A percentile compares a stretch with the other conserved stretches of the same genome.
phyloP scores from a whole-genome alignment of 345 rosid genomes.

The Mangifera indica region DNA sequence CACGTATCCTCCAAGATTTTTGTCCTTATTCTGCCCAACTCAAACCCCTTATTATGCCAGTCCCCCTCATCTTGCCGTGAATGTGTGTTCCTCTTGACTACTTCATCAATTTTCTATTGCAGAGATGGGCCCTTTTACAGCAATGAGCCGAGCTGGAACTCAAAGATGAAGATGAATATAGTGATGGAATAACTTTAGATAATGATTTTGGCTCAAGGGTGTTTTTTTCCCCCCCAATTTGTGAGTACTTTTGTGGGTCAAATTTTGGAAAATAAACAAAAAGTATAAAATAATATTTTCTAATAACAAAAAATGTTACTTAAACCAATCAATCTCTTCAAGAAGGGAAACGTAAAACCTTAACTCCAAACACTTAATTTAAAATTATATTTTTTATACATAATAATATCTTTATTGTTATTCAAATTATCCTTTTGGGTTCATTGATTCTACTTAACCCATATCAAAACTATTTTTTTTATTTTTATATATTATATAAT shows the following conservation, averaged over 20 bases:
- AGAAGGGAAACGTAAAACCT: no score
- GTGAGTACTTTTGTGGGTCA: neutral
- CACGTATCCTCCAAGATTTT: constrained; percentile 29
- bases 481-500: no score
- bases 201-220: neutral
- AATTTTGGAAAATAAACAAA: no score
- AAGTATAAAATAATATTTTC: neutral
- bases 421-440: no score
- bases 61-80: constrained; percentile 39
- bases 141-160: neutral
- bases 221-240: neutral
- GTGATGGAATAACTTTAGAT: neutral
- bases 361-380: no score
- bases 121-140: neutral
- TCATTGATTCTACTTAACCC: no score
- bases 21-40: neutral
- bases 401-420: no score
- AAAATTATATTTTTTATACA: no score
- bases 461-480: no score
- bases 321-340: no score
- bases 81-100: constrained; percentile 26
- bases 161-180: neutral
- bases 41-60: constrained; percentile 7
- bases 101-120: no score
- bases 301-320: no score